Evolutionary conservation across 2,329 filamentous ascomycete genomes (phyloP), one percentile per base, ranked within the genome.

Genomic region (Dactylonectria estremocensis): DNA sequence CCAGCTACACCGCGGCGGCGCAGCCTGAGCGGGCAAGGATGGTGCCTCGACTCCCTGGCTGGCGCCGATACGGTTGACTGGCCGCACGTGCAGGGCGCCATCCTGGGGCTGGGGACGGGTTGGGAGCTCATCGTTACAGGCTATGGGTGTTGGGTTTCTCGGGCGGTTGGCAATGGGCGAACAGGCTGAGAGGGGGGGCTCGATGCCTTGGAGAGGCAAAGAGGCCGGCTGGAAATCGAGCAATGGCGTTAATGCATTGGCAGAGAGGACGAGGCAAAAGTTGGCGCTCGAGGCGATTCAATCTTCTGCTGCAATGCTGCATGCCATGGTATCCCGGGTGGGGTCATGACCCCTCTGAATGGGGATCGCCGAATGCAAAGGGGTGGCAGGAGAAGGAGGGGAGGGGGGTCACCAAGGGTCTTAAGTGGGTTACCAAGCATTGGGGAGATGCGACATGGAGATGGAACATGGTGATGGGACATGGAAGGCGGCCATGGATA

Each of bases 401-500:
- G n/a, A n/a, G 58, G 22, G 16, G 13, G 20, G 58, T 60, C 53
- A 33, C 37, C 35, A 14, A 54, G 55, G 62, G 62, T 24, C 54
- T 28, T 48, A 49, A 40, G 55, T 65, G 62, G 62, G 55, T 60
- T 65, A 65, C 62, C 62, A 65, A 40, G 62, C 62, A 45, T 18
- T 64, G 55, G 55, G 55, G 54, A 54, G 46, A 59, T 48, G 54
- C 24, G 18, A 49, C 61, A 57, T 43, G 53, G 52, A 48, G 35
- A 43, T 45, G 46, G n/a, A 48, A 16, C 55, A 59, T 50, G 59
- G 50, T 11, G 20, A 45, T 43, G 24, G 49, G 4, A 40, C 31
- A 43, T 40, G 43, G 22, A 31, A 31, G 55, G 20, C n/a, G 35
- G 22, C 10, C 14, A 8, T 31, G n/a, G n/a, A n/a, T n/a, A n/a